Base-by-base conservation (phyloP, 139 green algal genomes). In the Haematococcus lacustris region DNA sequence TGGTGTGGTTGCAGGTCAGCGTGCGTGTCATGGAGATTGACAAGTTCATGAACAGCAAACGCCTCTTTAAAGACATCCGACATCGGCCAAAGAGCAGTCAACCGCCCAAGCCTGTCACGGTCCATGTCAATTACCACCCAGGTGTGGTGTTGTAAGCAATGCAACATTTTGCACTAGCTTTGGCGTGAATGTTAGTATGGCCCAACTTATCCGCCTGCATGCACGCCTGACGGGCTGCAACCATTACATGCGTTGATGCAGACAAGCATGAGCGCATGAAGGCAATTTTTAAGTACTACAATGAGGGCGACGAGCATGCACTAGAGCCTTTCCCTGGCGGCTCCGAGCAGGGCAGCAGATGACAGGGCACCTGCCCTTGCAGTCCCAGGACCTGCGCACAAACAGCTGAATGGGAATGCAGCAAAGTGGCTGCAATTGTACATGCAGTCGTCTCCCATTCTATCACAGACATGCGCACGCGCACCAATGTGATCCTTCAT, bases 1-100 rank as follows among this genome's bases (percentile, higher is more conserved):
- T 13, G 13, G 47, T 57, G 13, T 5, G 9, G 40, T 26, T 65
- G 37, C 76, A 81, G 76, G 85, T 92, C 3, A 76, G 76, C 3
- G 85, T 93, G 25, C 78, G 89, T 0, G 82, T 95, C 9, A 92
- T 93, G 89, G 82, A 92, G 62, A 89, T 90, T 60, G 81, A 89
- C 75, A 74, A 83, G 79, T 96, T 96, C 79, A 94, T 94, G 88
- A 96, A 96, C 82, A 87, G 73, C 50, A 96, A 96, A 81, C 77
- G 85, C 33, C 73, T 92, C 0, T 90, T 92, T 80, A 91, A 89
- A 80, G 68, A 83, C 30, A 76, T 93, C 3, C 74, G 91, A 0
- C 60, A 93, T 43, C 74, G 76, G 60, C 75, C 85, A 1, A 76
- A 69, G 57, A 51, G 53, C 28, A 60, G 82, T 60, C 85, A 85